Conservation (phyloP, 495 filamentous ascomycete genomes). For the Collariella sp. region DNA sequence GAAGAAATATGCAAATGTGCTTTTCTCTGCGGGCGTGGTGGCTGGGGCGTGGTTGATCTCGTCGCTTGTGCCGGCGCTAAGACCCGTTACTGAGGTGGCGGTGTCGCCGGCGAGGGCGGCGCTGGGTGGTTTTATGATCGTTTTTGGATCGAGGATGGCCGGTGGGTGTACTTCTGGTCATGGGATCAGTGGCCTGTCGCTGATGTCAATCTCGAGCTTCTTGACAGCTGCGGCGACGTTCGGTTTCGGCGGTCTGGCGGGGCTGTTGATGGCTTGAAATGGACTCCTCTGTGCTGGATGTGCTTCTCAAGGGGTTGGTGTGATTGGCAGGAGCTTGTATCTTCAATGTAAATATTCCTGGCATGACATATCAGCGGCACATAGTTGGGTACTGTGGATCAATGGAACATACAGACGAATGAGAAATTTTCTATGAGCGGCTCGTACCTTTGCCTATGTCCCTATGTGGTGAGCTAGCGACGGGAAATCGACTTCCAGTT, state of each 20-base stretch:
- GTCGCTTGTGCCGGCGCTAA: slow-evolving; percentile 21
- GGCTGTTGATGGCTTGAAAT: slow-evolving; percentile 15
- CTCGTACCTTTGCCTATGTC: no score
- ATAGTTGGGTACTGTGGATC: no score
- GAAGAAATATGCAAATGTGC: slow-evolving; percentile 26
- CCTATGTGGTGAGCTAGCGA: no score
- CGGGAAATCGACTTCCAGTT: no score
- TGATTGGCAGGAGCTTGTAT: no score
- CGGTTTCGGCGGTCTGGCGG: slow-evolving; percentile 32
- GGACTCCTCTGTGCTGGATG: no score
- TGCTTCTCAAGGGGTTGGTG: no score
- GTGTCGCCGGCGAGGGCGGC: slow-evolving; percentile 29
- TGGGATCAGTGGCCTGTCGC: slow-evolving; percentile 48
- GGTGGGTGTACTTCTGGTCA: slow-evolving; percentile 54
- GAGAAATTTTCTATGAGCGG: no score
- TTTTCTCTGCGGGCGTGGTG: slow-evolving; percentile 39
- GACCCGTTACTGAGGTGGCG: slow-evolving; percentile 11
- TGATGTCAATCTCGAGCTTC: slow-evolving; percentile 44
- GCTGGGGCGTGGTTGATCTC: slow-evolving; percentile 33
- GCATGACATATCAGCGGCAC: no score
- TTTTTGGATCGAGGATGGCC: slow-evolving; percentile 45
- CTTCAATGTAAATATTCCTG: no score
- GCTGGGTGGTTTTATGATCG: slow-evolving; percentile 43
- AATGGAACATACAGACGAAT: no score
- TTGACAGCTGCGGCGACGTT: slow-evolving; percentile 45